These are phyloP conservation scores for Plantago coronopus DNA, from an alignment of 305 asterid genomes.

Conservation along the genomic window DNA sequence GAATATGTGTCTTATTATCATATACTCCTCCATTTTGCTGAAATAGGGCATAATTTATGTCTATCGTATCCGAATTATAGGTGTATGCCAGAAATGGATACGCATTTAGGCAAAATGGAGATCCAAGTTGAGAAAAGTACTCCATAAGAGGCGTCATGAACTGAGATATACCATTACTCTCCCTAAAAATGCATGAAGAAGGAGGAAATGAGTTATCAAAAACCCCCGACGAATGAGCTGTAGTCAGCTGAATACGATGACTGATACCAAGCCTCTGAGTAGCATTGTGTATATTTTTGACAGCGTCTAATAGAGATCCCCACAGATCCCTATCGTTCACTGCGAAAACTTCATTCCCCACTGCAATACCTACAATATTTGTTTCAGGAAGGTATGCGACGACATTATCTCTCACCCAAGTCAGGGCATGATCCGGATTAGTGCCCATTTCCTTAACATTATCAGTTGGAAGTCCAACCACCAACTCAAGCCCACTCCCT, in stretches of 20 bases:
- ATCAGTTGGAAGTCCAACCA: constrained; percentile 73
- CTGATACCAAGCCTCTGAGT: constrained; percentile 56
- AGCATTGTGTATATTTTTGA: constrained; percentile 71
- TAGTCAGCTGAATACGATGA: constrained; percentile 54
- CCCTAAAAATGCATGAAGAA: constrained; percentile 77
- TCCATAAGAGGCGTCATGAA: constrained; percentile 84
- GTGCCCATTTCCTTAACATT: constrained; percentile 61
- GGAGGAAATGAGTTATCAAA: constrained; percentile 84
- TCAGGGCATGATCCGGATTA: constrained; percentile 63
- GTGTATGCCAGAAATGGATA: constrained; percentile 89
- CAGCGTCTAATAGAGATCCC: constrained; percentile 60
- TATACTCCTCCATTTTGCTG: constrained; percentile 56
- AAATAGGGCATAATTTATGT: constrained; percentile 84
- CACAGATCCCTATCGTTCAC: constrained; percentile 50
- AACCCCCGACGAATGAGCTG: constrained; percentile 80
- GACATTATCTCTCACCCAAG: constrained; percentile 88
- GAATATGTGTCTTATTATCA: constrained; percentile 62
- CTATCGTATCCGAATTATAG: constrained; percentile 54
- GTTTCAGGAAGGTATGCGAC: constrained; percentile 77
- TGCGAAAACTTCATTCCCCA: constrained; percentile 86
- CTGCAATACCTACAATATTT: constrained; percentile 78
- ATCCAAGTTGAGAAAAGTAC: constrained; percentile 60
- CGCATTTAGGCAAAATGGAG: constrained; percentile 91
- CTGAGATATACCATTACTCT: constrained; percentile 57
- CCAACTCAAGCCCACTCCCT: constrained; percentile 82